Evolutionary conservation across 768 basidiomycete species (phyloP), one percentile per base, ranked within the genome.

Genomic region (Leucogyrophana mollusca): DNA sequence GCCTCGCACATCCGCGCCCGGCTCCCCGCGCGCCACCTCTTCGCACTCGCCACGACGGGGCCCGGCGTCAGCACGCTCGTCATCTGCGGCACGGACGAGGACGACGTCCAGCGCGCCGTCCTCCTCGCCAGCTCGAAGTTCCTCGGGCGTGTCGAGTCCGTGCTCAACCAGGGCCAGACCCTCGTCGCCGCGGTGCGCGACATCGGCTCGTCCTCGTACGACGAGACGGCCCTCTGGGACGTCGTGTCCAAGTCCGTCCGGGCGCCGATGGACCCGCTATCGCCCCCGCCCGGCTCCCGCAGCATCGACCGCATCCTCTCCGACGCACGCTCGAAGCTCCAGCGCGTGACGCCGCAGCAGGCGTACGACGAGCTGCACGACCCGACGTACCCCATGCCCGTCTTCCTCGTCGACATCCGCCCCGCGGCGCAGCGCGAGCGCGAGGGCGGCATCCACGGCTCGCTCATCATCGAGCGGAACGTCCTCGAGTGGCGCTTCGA

Each of bases 401-500:
- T 81, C 1, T 76, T 90, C 45, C 71, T 91, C 34, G 87, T 91
- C 6, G 89, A 90, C 60, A 89, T 90, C 42, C 81, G 89, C 6
- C 78, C 87, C 0, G 76, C 71, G 32, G 73, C 72, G 4, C 79
- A 87, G 60, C 76, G 89, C 13, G 71, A 71, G 4, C 60, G 59
- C 38, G 67, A 77, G 24, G 89, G 89, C 0, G 73, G 67, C 0
- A 83, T 90, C 45, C 72, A 71, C 7, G 86, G 88, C 0, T 76
- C 87, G n/a, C 66, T 90, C 45, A 67, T 86, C 44, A 77, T 90
- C 47, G 88, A 90, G 56, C 75, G 88, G 18, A 90, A 87, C 56
- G 77, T 82, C 4, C 73, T 91, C 43, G 89, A 91, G 61, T 89
- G 87, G 86, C 76, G 80, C 18, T 83, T 91, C 53, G 88, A 91